These are phyloP conservation scores for Austroboletus niveus DNA, from an alignment of 1,284 basidiomycete genomes.

Conservation along the genomic window DNA sequence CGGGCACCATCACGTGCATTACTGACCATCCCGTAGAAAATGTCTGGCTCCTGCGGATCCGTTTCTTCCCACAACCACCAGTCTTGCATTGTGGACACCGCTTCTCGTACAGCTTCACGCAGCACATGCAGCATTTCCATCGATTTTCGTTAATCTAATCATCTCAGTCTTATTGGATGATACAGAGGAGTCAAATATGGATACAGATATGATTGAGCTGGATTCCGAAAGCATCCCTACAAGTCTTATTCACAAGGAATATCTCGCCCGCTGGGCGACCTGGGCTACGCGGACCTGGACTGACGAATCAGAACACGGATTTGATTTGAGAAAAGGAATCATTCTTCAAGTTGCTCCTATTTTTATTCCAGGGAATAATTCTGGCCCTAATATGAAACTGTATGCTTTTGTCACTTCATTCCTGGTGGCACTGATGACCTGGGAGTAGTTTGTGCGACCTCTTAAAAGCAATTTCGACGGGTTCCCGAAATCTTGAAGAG, in stretches of 20 bases:
- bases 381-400: slow-evolving; percentile 36
- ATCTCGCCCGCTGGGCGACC: slow-evolving; percentile 63
- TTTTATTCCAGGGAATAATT: slow-evolving; percentile 40
- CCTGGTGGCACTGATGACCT: slow-evolving; percentile 9
- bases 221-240: slow-evolving; percentile 8
- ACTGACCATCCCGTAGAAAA: slow-evolving; percentile 47
- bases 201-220: slow-evolving; percentile 10
- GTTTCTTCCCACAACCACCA: slow-evolving; percentile 51
- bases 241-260: slow-evolving; percentile 50
- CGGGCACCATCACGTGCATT: background rate
- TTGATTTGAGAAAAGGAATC: slow-evolving; percentile 44
- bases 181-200: background rate
- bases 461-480: slow-evolving; percentile 18
- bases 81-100: slow-evolving; percentile 68
- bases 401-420: slow-evolving; percentile 21
- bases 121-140: slow-evolving; percentile 54
- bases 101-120: slow-evolving; percentile 62
- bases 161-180: slow-evolving; percentile 41
- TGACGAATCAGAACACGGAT: slow-evolving; percentile 28
- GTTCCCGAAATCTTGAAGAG: slow-evolving; percentile 19
- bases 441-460: slow-evolving; percentile 21
- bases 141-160: slow-evolving; percentile 52
- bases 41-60: slow-evolving; percentile 46
- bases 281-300: slow-evolving; percentile 53
- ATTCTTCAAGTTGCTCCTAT: slow-evolving; percentile 46